Base-by-base conservation (phyloP, 2,329 filamentous ascomycete species). In the Cryphonectria nitschkei region DNA sequence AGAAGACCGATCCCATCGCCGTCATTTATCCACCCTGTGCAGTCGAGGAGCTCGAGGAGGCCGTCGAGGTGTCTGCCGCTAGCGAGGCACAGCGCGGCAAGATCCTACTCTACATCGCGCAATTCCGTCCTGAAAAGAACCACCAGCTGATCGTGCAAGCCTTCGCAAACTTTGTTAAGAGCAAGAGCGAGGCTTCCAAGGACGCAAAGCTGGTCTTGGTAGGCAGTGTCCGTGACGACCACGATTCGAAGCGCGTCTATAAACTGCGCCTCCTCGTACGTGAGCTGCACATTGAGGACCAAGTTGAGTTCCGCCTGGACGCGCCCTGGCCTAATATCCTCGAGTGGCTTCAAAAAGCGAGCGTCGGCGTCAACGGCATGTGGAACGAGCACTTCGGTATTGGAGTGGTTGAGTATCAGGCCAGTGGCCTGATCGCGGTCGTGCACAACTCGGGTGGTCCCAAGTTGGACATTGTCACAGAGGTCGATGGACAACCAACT, bases 301-400 rank as follows among this genome's bases (percentile, higher is more conserved):
- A 87, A 19, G 94, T 98, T 60, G 89, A 94, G 70, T 99, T 99
- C 79, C 88, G 97, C 74, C 90, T 94, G 69, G 95, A 99, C 79
- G 95, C 94, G 0, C 90, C 92, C 37, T 99, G 95, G 94, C 89
- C 92, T 3, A 89, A 94, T 75, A 93, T 99, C 68, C 85, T 98
- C 13, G 87, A 92, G 43, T 94, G 93, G 88, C 84, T 98, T 72
- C 84, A 89, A 68, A 89, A 85, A 73, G 90, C 92, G 4, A 95
- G 90, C 26, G 88, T 99, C 1, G 96, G 96, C 65, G 94, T 97
- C 41, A 99, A 99, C 76, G 94, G 93, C 77, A 99, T 99, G 96
- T 99, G 96, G 95, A 98, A 98, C 79, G 96, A 99, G 83, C 96
- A 99, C 81, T 99, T 99, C 79, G 96, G 96, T 32, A 99, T 99